Conservation (phyloP, 208 protist species). For the Leishmania major region DNA sequence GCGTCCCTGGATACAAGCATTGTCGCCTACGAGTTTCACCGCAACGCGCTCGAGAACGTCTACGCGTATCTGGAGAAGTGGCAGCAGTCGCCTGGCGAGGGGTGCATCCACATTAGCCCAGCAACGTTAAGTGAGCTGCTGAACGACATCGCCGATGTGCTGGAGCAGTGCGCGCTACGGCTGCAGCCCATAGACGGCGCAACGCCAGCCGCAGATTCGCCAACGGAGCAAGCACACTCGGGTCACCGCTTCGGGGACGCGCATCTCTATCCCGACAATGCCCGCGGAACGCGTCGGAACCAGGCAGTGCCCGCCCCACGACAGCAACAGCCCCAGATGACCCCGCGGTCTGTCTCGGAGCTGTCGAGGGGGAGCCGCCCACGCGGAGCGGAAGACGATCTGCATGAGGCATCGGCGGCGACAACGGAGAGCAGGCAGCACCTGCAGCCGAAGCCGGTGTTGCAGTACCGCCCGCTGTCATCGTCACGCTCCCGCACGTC, state of each 20-base stretch:
- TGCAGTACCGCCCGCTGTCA: neutral
- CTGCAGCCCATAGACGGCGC: slow-evolving; percentile 20
- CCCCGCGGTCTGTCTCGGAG: neutral
- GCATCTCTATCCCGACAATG: neutral
- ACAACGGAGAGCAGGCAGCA: neutral
- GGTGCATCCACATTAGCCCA: slow-evolving; percentile 34
- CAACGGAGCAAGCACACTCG: neutral
- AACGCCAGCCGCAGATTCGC: neutral
- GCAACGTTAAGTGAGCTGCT: slow-evolving; percentile 26
- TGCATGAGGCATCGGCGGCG: neutral
- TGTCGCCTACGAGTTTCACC: slow-evolving; percentile 48
- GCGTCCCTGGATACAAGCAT: slow-evolving; percentile 39
- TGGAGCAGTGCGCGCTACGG: slow-evolving; percentile 34
- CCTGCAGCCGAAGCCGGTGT: neutral
- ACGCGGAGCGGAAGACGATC: neutral
- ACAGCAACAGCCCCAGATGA: neutral
- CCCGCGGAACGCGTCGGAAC: neutral
- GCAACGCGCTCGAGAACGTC: slow-evolving; percentile 46
- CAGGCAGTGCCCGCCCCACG: neutral
- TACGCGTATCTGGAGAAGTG: slow-evolving; percentile 31
- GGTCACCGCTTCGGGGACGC: neutral
- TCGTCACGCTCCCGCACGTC: neutral
- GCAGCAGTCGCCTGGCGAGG: slow-evolving; percentile 21
- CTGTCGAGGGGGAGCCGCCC: neutral
- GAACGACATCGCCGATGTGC: slow-evolving; percentile 37